phyloP scores from a whole-genome alignment of 306 rosid species.

The Chamaecrista fasciculata region DNA sequence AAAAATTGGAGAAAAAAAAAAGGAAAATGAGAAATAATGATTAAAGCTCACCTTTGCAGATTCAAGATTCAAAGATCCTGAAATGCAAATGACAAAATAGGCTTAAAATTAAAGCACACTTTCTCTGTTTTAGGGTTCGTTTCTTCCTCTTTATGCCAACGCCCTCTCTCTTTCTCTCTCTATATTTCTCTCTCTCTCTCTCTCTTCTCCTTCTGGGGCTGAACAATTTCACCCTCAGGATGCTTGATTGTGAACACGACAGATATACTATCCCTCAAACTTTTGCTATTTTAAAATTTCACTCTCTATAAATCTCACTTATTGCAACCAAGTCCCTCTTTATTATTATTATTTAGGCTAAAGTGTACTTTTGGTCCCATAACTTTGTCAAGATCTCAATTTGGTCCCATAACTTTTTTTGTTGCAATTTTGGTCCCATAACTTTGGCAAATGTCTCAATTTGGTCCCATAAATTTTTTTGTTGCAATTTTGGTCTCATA shows the following conservation, averaged over 20 bases:
- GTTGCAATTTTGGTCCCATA: too few species aligned
- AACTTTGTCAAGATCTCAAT: too few species aligned
- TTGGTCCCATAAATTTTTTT: too few species aligned
- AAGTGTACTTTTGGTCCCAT: too few species aligned
- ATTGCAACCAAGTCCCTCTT: background rate
- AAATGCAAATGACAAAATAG: conserved; percentile 37
- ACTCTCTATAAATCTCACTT: background rate
- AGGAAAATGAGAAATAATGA: background rate
- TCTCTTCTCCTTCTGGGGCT: conserved; percentile 28
- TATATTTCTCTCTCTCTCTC: conserved; percentile 8
- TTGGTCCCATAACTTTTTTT: too few species aligned
- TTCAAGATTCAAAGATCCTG: conserved; percentile 55
- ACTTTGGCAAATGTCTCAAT: too few species aligned
- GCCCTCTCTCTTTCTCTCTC: conserved; percentile 11
- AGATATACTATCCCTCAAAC: background rate
- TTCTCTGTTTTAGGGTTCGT: conserved; percentile 40
- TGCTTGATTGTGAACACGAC: background rate
- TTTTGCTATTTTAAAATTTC: background rate
- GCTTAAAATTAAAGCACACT: conserved; percentile 28
- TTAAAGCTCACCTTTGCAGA: conserved; percentile 34
- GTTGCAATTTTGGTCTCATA: too few species aligned
- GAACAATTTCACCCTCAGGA: conserved; percentile 11
- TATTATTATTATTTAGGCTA: background rate
- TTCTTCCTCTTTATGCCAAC: conserved; percentile 11
- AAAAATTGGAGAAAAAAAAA: too few species aligned